Evolutionary conservation across 805 yeast species (phyloP).

Genomic region (Pichia gijzeniarum): DNA sequence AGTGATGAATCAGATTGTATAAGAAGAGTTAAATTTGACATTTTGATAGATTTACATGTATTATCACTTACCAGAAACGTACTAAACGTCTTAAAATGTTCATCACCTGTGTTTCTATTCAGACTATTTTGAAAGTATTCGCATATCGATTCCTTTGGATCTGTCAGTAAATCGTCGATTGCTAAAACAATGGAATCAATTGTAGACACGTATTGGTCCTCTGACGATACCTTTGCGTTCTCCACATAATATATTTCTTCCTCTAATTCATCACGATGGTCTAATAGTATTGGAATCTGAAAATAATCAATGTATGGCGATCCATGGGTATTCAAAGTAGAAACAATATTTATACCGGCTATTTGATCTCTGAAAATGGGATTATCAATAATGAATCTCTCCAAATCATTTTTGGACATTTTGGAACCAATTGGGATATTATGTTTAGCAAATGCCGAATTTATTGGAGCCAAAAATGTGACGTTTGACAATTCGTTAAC

Average conservation of each 20-base stretch:
- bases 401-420: slow-evolving; percentile 16
- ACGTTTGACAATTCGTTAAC: slow-evolving; percentile 55
- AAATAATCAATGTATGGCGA: slow-evolving; percentile 17
- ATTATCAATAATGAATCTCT: slow-evolving; percentile 32
- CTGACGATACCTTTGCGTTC: slow-evolving; percentile 45
- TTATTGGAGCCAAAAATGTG: slow-evolving; percentile 76
- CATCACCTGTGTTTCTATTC: slow-evolving; percentile 14
- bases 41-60: slow-evolving; percentile 17
- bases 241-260: slow-evolving; percentile 33
- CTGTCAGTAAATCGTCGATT: slow-evolving; percentile 38
- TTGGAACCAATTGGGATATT: slow-evolving; percentile 2
- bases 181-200: slow-evolving; percentile 67
- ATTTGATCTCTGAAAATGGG: slow-evolving; percentile 27
- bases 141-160: slow-evolving; percentile 32
- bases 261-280: slow-evolving; percentile 24
- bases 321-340: slow-evolving; percentile 20
- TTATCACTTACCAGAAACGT: slow-evolving; percentile 15
- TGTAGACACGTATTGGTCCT: slow-evolving; percentile 51
- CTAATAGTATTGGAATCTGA: slow-evolving; percentile 30
- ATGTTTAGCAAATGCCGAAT: slow-evolving; percentile 52
- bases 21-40: slow-evolving; percentile 37
- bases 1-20: slow-evolving; percentile 40
- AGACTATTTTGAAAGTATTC: slow-evolving; percentile 27
- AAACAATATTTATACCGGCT: slow-evolving; percentile 23
- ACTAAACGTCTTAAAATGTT: slow-evolving; percentile 17